These are phyloP conservation scores for Termitomyces sp. DNA, from an alignment of 768 basidiomycete species.

Conservation along the genomic window DNA sequence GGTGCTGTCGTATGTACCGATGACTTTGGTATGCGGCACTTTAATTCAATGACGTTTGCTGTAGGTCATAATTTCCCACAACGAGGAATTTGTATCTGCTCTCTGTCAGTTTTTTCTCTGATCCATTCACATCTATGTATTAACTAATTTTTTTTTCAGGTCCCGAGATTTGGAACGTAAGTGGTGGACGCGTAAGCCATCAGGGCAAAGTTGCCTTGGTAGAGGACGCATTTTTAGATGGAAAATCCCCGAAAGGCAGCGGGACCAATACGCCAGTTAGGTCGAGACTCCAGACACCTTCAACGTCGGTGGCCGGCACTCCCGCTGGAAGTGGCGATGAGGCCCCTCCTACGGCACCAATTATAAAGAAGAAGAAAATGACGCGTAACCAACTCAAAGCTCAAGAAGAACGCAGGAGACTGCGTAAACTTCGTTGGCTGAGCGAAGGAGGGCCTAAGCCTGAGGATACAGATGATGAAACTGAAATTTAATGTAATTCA, in stretches of 20 bases:
- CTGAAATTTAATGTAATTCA: background rate
- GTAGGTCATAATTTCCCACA: constrained; percentile 94
- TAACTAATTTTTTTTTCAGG: constrained; percentile 36
- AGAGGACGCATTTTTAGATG: constrained; percentile 77
- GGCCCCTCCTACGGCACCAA: constrained; percentile 30
- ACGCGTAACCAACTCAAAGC: constrained; percentile 89
- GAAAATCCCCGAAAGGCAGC: constrained; percentile 65
- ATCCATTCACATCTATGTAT: constrained; percentile 1
- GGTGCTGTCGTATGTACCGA: constrained; percentile 69
- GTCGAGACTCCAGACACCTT: constrained; percentile 67
- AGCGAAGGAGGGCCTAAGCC: constrained; percentile 77
- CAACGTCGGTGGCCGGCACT: constrained; percentile 64
- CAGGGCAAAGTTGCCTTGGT: constrained; percentile 84
- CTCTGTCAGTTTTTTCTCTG: constrained; percentile 51
- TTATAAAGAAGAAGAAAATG: constrained; percentile 73
- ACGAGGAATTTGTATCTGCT: constrained; percentile 80
- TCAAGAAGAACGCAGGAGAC: constrained; percentile 77
- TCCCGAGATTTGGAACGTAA: constrained; percentile 94
- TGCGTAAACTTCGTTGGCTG: constrained; percentile 81
- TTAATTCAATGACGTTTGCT: background rate
- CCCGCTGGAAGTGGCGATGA: constrained; percentile 79
- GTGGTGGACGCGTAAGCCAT: constrained; percentile 76
- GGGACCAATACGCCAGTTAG: constrained; percentile 64
- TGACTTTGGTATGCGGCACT: constrained; percentile 6
- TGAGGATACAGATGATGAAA: constrained; percentile 75